These are phyloP conservation scores for Castanea mollissima DNA, from an alignment of 306 rosid genomes.

Conservation along the genomic window DNA sequence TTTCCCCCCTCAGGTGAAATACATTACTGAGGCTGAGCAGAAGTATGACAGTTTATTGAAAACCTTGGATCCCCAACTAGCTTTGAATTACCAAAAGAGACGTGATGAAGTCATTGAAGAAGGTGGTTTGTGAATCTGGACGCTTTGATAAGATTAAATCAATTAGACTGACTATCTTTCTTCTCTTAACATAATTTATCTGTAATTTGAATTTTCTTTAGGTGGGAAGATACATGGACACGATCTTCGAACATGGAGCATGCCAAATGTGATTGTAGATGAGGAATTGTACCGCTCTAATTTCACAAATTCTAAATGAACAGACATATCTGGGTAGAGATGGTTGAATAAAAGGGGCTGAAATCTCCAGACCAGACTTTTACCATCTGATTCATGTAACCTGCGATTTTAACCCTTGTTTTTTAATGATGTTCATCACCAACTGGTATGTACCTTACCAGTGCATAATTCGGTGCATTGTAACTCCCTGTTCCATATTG, in stretches of 20 bases:
- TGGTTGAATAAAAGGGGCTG: too few species aligned
- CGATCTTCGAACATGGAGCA: slow-evolving; percentile 74
- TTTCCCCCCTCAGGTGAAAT: slow-evolving; percentile 54
- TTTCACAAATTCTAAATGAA: slow-evolving; percentile 23
- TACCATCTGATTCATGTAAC: too few species aligned
- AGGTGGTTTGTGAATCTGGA: slow-evolving; percentile 46
- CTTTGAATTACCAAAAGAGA: slow-evolving; percentile 65
- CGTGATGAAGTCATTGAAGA: slow-evolving; percentile 86
- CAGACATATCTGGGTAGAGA: neutral
- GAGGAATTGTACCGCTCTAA: slow-evolving; percentile 64
- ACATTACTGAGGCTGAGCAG: slow-evolving; percentile 76
- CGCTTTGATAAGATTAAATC: slow-evolving; percentile 1
- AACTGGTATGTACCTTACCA: too few species aligned
- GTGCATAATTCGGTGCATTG: too few species aligned
- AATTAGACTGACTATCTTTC: neutral
- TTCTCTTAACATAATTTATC: neutral
- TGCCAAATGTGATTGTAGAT: slow-evolving; percentile 67
- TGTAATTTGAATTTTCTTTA: slow-evolving; percentile 22
- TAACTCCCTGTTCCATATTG: too few species aligned
- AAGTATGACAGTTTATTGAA: slow-evolving; percentile 58
- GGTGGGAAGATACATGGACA: slow-evolving; percentile 76
- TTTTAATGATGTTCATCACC: too few species aligned
- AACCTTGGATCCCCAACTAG: slow-evolving; percentile 62
- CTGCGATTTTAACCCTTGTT: too few species aligned
- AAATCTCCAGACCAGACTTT: too few species aligned